A percentile compares a stretch with the other conserved stretches of the same genome.
Conservation (phyloP, 371 early-diverging fungal genomes). For the Mucor sp. region DNA sequence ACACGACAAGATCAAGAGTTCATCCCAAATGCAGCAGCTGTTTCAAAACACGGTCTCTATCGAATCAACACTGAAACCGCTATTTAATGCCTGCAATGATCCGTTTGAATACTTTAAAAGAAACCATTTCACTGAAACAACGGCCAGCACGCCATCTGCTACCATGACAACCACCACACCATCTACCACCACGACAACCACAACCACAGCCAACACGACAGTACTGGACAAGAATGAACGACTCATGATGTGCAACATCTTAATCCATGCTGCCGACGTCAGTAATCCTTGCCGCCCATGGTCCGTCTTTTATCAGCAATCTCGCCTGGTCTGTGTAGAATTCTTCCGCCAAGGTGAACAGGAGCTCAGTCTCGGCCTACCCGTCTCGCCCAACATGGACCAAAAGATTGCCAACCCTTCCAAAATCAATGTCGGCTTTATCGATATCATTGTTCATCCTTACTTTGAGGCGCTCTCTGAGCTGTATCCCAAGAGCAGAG, state of each 20-base stretch:
- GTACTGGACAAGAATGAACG: slow-evolving; percentile 48
- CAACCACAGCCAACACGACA: not conserved
- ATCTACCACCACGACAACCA: not conserved
- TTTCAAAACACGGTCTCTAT: not conserved
- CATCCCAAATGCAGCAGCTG: not conserved
- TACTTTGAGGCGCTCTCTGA: slow-evolving; percentile 77
- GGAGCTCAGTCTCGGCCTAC: slow-evolving; percentile 69
- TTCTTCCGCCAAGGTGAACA: slow-evolving; percentile 87
- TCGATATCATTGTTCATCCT: slow-evolving; percentile 83
- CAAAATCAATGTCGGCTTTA: slow-evolving; percentile 79
- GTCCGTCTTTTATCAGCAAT: slow-evolving; percentile 79
- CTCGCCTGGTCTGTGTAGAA: slow-evolving; percentile 80
- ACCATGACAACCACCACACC: not conserved
- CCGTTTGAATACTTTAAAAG: slow-evolving; percentile 10
- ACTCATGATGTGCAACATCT: slow-evolving; percentile 63
- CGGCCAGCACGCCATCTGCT: not conserved
- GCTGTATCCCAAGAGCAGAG: slow-evolving; percentile 60
- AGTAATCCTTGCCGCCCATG: slow-evolving; percentile 88
- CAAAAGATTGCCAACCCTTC: slow-evolving; percentile 68
- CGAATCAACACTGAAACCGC: slow-evolving; percentile 1
- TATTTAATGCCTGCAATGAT: not conserved
- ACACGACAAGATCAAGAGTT: not conserved
- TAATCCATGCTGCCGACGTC: slow-evolving; percentile 88
- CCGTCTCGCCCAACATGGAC: slow-evolving; percentile 87
- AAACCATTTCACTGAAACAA: not conserved